A percentile compares a stretch with the other conserved stretches of the same genome.
phyloP scores from a whole-genome alignment of 139 green algal genomes.

The Pleodorina starrii region DNA sequence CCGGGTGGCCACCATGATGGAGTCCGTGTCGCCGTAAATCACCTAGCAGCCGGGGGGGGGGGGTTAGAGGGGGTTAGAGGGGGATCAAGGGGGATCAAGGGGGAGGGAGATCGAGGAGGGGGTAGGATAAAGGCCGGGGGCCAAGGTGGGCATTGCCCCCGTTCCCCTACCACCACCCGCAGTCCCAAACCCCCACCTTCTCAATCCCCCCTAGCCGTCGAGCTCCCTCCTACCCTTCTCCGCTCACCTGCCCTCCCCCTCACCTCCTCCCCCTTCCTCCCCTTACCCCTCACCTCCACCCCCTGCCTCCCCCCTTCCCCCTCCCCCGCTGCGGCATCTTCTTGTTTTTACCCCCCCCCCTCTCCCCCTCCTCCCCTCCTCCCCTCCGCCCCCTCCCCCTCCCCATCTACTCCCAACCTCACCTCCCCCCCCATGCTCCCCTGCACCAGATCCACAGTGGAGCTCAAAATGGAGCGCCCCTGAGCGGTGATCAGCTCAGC shows the following conservation, averaged over 20 bases:
- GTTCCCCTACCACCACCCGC: too few species aligned
- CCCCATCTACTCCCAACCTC: slow-evolving; percentile 76
- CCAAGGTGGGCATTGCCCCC: too few species aligned
- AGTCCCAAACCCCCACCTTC: too few species aligned
- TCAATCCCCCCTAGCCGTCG: too few species aligned
- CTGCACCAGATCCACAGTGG: slow-evolving; percentile 95
- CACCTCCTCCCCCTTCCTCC: slow-evolving; percentile 59
- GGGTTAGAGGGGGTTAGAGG: too few species aligned
- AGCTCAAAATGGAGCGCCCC: slow-evolving; percentile 94
- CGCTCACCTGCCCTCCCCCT: too few species aligned
- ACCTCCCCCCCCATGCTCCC: slow-evolving; percentile 60
- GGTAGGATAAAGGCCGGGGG: too few species aligned
- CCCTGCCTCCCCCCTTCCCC: slow-evolving; percentile 60
- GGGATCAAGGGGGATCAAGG: too few species aligned
- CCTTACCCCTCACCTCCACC: slow-evolving; percentile 68
- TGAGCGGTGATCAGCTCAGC: slow-evolving; percentile 96
- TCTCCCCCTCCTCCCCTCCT: too few species aligned
- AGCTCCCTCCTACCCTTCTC: background rate
- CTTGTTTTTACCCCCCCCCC: background rate
- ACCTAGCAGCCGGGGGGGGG: too few species aligned
- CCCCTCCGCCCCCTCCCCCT: slow-evolving; percentile 60
- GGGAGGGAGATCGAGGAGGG: too few species aligned
- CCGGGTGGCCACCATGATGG: slow-evolving; percentile 96
- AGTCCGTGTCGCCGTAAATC: slow-evolving; percentile 99
- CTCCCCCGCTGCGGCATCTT: slow-evolving; percentile 55